Evolutionary conservation across 2,329 filamentous ascomycete genomes (phyloP), one percentile per base, ranked within the genome.

Genomic region (Calycina herbarum): DNA sequence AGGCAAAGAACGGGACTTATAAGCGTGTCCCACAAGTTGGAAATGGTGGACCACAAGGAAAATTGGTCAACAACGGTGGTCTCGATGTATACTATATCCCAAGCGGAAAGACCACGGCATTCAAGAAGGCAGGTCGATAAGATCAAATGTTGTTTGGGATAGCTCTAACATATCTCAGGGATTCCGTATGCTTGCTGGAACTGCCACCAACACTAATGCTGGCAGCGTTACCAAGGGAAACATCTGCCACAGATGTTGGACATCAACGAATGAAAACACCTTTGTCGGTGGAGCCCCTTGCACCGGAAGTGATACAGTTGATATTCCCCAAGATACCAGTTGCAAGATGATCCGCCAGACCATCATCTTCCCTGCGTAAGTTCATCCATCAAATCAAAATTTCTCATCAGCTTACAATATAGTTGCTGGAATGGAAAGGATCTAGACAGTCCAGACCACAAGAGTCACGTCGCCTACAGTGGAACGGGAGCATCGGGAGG

Each of bases 391-490:
- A 20, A 20, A 13, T 29, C 24, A 38, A 13, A 5, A 61, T 15
- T 1, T 13, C 11, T 29, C 7, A 84, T 87, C 20, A 11, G 13
- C 68, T 73, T 87, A 65, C 56, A 51, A 66, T 76, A 85, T 85
- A 93, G 89, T 2, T 96, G 92, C 84, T 94, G 92, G 89, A 91
- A 94, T 73, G 92, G 92, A 62, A 83, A 86, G 73, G 83, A 89
- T 68, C 71, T 81, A 20, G 83, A 86, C 72, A 81, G 82, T 5
- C 58, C 70, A 0, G 80, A 87, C 72, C 84, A 88, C 78, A 79
- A 80, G 65, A 82, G 80, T 48, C 86, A 97, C 76, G 84, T 96
- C 68, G 89, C 89, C 3, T 97, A 93, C 77, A 58, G 62, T 45
- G 84, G 87, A 72, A 81, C 69, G 89, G 17, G 89, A 94, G 74